Evolutionary conservation across 2,329 filamentous ascomycete genomes (phyloP), one percentile per base, ranked within the genome.

Genomic region (Proliferodiscus dingleyae): DNA sequence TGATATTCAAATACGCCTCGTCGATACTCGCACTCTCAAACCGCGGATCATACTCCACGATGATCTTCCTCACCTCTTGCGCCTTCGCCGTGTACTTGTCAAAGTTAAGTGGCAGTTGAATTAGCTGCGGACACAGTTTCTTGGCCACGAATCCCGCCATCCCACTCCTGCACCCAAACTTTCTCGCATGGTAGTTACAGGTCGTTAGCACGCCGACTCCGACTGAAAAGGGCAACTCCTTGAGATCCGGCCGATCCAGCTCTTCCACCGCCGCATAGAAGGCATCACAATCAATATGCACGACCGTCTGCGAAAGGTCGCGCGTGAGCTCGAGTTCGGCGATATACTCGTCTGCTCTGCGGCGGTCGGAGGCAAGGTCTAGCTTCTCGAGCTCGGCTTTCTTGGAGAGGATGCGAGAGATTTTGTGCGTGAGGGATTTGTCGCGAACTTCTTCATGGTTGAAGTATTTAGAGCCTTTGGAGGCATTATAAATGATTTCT

Each of bases 91-190:
- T 85, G 62, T 98, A 98, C 42, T 97, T 97, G 37, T 85, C 78
- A 59, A 94, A 95, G 61, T 95, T 94, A 49, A 89, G 75, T 5
- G 87, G 87, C 11, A 98, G 68, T 42, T 89, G 78, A 15, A 95
- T 77, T 23, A 98, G 74, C 47, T 89, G 73, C 0, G 93, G 93
- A 53, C 93, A 98, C 1, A 98, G 74, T 66, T 95, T 95, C 72
- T 87, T 89, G 11, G 93, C 93, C 23, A 97, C 90, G 60, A 97
- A 97, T 4, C 86, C 82, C 5, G 93, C 93, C 93, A 98, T 98
- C 16, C 90, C 93, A 56, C 87, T 94, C 26, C 93, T 81, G 57
- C 89, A 93, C 13, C 93, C 93, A 64, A 86, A 97, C 58, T 87
- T 87, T 16, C 93, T 78, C 1, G 93, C 93, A 56, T 86, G 75